A percentile compares a stretch with the other conserved stretches of the same genome.
phyloP scores from a whole-genome alignment of 495 filamentous ascomycete species.

The Penicillium subrubescens region DNA sequence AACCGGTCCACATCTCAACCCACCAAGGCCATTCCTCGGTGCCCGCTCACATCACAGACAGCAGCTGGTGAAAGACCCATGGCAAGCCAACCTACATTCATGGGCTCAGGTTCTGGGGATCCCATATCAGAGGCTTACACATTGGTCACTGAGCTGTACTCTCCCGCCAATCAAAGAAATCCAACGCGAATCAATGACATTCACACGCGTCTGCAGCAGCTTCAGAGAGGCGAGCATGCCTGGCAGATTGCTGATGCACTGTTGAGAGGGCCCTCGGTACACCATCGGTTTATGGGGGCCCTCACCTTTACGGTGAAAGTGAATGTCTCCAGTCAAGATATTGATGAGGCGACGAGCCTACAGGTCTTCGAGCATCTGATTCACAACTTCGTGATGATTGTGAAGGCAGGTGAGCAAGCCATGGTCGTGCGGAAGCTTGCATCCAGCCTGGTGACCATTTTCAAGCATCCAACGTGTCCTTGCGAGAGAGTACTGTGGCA shows the following conservation, averaged over 20 bases:
- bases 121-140: conserved; percentile 23
- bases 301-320: conserved; percentile 91
- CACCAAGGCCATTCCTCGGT: background rate
- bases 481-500: conserved; percentile 74
- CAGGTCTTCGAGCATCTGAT: conserved; percentile 72
- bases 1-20: background rate
- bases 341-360: conserved; percentile 61
- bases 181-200: conserved; percentile 62
- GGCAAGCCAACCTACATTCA: background rate
- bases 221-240: conserved; percentile 77
- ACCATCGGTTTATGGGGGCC: conserved; percentile 91
- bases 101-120: conserved; percentile 11
- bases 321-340: conserved; percentile 55
- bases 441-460: conserved; percentile 77
- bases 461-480: conserved; percentile 65
- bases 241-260: conserved; percentile 84
- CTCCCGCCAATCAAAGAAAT: conserved; percentile 58
- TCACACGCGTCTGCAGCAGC: conserved; percentile 71
- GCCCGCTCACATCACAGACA: background rate
- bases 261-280: conserved; percentile 58
- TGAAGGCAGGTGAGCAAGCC: conserved; percentile 57
- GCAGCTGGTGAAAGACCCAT: background rate
- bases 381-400: conserved; percentile 62
- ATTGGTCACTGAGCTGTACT: conserved; percentile 62
- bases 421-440: conserved; percentile 84